Evolutionary conservation across 2,329 filamentous ascomycete genomes (phyloP), one percentile per base, ranked within the genome.

Genomic region (Fusarium subglutinans): DNA sequence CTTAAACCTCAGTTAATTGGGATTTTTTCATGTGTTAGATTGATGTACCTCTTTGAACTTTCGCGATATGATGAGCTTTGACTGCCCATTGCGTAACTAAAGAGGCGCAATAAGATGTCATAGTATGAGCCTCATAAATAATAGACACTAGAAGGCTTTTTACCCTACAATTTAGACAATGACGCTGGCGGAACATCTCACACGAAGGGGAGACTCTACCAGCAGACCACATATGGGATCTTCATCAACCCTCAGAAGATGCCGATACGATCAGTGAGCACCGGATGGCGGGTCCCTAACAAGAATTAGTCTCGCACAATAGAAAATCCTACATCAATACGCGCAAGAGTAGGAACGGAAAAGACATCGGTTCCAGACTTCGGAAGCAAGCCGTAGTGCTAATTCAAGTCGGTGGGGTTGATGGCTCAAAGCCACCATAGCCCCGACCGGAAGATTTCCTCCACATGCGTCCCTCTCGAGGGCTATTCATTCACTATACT

Each of bases 141-240:
- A 54, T 38, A 0, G 18, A 28, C 3, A 26, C 3, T 6, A 22
- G 4, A 22, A 17, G 4, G 0, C 1, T 3, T 1, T 1, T 12
- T 17, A 28, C 18, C n/a, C 3, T 22, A 12, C 9, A 22, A 22
- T 3, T 3, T 9, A 28, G 13, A 15, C 18, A 5, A 28, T 54
- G 6, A 22, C 7, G 13, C 6, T 28, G 13, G n/a, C n/a, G 18
- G 1, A 20, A 26, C 3, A 35, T 18, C 8, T 26, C 7, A 5
- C 15, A 20, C 3, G 4, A 44, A 50, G 15, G 8, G 4, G 12
- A 0, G 4, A 9, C 2, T 12, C 22, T 35, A 33, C 24, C 40
- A 44, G 33, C 18, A 38, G 24, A 13, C 24, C 26, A 8, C 28
- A 22, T 13, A 6, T 13, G 22, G 12, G 2, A 44, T 20, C 15